Evolutionary conservation across 805 yeast genomes (phyloP).

Genomic region (Zygosaccharomyces pseudorouxii): DNA sequence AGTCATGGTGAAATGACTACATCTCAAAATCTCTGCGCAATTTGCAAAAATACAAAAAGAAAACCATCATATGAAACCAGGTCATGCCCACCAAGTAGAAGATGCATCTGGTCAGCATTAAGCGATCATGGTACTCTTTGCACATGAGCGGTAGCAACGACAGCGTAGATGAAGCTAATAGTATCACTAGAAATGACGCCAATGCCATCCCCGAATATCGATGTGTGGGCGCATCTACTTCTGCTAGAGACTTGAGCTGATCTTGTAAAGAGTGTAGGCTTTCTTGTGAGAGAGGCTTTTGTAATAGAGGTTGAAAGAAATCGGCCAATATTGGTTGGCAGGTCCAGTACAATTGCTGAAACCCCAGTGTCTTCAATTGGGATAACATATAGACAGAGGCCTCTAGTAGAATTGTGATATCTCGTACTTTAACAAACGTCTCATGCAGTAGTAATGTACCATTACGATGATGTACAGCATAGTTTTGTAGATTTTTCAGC

Average conservation of each 20-base stretch:
- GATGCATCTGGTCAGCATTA: background rate
- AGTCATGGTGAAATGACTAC: constrained; percentile 4
- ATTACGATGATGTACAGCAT: background rate
- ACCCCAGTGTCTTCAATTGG: background rate
- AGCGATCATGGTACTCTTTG: background rate
- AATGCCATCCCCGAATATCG: constrained; percentile 1
- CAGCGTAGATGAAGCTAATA: constrained; percentile 1
- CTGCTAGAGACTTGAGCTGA: background rate
- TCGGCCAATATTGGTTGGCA: background rate
- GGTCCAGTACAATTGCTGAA: background rate
- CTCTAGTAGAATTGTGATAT: background rate
- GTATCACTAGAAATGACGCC: background rate
- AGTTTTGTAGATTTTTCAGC: background rate
- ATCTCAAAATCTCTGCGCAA: constrained; percentile 3
- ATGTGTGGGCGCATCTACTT: background rate
- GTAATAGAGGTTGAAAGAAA: background rate
- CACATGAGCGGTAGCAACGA: constrained; percentile 2
- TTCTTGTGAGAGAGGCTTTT: background rate
- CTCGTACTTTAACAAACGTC: background rate
- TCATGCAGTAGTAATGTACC: background rate
- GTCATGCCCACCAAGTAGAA: constrained; percentile 1
- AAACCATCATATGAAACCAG: constrained; percentile 6
- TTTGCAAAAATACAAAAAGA: constrained; percentile 5
- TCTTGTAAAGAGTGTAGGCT: background rate
- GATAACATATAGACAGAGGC: constrained; percentile 2